Evolutionary conservation across 2,329 filamentous ascomycete species (phyloP), one percentile per base, ranked within the genome.

Genomic region (Botrytis sinoallii): DNA sequence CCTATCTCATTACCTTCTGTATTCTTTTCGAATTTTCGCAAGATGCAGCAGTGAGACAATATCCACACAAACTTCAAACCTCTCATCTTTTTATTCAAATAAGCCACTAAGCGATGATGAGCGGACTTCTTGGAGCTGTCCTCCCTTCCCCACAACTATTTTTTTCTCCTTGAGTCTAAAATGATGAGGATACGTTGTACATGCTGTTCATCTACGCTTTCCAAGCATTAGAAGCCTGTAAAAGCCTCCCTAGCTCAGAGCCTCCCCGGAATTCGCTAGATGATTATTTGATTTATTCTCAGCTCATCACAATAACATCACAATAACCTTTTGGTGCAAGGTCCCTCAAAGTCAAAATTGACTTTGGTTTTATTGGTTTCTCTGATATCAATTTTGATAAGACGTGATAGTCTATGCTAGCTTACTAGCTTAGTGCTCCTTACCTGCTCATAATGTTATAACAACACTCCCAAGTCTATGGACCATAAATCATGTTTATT

Each of bases 181-280:
- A 3, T 10, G n/a, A 0, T 14, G 2, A n/a, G 1, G 4, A 29
- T 55, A 29, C 4, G 2, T 29, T 29, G n/a, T 18, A 4, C 4
- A 7, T 16, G 6, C n/a, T 29, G 14, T 55, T 29, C 52, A 16
- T 29, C 12, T 5, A 29, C n/a, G 6, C n/a, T 29, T 18, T 57
- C 52, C 16, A 55, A 29, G 14, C 14, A 29, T 29, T 22, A 16
- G 29, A 29, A 55, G n/a, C 14, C 25, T 55, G 25, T 2, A 4
- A 12, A 55, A 55, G 5, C 25, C 52, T 55, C 12, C 4, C 25
- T 16, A n/a, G 48, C 9, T 52, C 10, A n/a, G 25, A n/a, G 7
- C 25, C 12, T 55, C 6, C 48, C 48, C 5, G 48, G 9, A 55
- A 14, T 16, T 29, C 52, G 52, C 25, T 10, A 55, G n/a, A 16